phyloP scores from a whole-genome alignment of 768 basidiomycete genomes.

The Boletus bicolor region DNA sequence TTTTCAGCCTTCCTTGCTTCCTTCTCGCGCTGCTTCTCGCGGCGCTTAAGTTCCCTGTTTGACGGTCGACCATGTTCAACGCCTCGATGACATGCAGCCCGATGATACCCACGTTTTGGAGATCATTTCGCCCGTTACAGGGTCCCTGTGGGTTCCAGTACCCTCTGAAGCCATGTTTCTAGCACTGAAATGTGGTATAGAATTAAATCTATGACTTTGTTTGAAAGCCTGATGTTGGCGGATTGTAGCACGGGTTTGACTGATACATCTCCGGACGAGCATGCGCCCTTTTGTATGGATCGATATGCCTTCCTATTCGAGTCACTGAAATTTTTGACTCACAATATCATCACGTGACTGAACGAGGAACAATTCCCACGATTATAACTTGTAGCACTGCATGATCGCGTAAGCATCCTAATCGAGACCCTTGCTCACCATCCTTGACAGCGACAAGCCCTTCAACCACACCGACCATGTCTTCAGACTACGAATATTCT shows the following conservation, averaged over 20 bases:
- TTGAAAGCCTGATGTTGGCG: neutral
- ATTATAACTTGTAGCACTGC: slow-evolving; percentile 14
- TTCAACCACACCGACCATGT: slow-evolving; percentile 35
- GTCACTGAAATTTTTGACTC: slow-evolving; percentile 16
- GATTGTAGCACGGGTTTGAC: slow-evolving; percentile 10
- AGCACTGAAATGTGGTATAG: slow-evolving; percentile 1
- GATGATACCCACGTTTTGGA: slow-evolving; percentile 78
- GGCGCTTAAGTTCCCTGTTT: slow-evolving; percentile 87
- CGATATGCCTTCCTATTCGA: slow-evolving; percentile 30
- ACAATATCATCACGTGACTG: slow-evolving; percentile 5
- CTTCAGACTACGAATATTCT: slow-evolving; percentile 69
- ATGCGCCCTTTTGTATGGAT: slow-evolving; percentile 19
- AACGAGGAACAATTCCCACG: neutral
- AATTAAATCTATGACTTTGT: neutral
- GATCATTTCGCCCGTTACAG: slow-evolving; percentile 92
- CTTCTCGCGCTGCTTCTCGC: slow-evolving; percentile 76
- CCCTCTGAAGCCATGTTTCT: slow-evolving; percentile 40
- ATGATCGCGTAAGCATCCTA: slow-evolving; percentile 26
- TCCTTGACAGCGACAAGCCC: slow-evolving; percentile 14
- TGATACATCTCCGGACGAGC: slow-evolving; percentile 24
- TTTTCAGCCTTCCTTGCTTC: slow-evolving; percentile 77
- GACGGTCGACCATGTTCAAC: slow-evolving; percentile 27
- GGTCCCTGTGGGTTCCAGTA: slow-evolving; percentile 56
- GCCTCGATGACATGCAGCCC: slow-evolving; percentile 11
- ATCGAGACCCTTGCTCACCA: slow-evolving; percentile 26